phyloP scores from a whole-genome alignment of 306 rosid species.

The Crataegus laevigata region DNA sequence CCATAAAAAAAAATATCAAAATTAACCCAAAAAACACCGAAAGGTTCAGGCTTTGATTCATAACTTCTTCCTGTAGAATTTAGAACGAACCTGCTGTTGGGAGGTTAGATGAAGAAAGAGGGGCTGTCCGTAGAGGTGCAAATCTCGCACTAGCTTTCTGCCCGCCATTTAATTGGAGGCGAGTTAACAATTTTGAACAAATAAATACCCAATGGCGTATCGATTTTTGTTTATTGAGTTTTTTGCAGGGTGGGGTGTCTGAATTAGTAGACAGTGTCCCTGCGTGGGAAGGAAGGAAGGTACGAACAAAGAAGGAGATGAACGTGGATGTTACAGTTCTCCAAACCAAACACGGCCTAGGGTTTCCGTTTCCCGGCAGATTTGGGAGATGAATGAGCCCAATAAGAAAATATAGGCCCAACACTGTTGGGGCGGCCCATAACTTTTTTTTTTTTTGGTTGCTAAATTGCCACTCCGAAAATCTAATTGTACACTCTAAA shows the following conservation, averaged over 20 bases:
- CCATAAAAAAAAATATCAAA: not conserved
- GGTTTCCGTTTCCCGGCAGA: not conserved
- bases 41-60: not conserved
- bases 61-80: not conserved
- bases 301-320: not conserved
- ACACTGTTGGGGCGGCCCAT: not conserved
- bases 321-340: not conserved
- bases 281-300: constrained; percentile 9
- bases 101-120: constrained; percentile 32
- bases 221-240: too few species aligned
- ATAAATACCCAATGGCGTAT: not conserved
- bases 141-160: constrained; percentile 70
- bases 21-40: not conserved
- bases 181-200: not conserved
- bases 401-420: not conserved
- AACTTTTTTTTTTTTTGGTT: not conserved
- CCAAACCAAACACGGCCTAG: not conserved
- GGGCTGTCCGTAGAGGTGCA: constrained; percentile 41
- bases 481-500: too few species aligned
- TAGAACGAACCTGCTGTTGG: constrained; percentile 37
- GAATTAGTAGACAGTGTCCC: not conserved
- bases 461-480: not conserved
- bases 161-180: constrained; percentile 37
- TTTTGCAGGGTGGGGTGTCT: not conserved
- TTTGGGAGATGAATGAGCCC: not conserved